A percentile compares a stretch with the other conserved stretches of the same genome.
Conservation (phyloP, 2,329 filamentous ascomycete genomes). For the Fusarium burgessii region DNA sequence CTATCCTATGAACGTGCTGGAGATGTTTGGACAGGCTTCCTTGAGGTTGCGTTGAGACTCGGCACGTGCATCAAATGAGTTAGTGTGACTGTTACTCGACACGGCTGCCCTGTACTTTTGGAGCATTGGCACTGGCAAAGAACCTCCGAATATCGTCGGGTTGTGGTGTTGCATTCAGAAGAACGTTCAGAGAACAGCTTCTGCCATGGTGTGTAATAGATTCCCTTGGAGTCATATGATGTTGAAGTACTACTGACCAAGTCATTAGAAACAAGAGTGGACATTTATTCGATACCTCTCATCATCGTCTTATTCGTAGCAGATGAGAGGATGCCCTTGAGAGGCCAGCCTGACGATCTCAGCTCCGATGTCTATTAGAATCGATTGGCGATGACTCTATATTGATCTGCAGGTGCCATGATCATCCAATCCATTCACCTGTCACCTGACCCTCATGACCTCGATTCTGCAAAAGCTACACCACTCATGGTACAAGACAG, state of each 20-base stretch:
- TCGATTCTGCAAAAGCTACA: background rate
- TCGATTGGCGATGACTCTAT: slow-evolving; percentile 30
- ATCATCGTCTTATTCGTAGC: background rate
- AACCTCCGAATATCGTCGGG: background rate
- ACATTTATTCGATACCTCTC: background rate
- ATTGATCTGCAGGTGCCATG: slow-evolving; percentile 16
- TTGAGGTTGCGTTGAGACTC: too few species aligned
- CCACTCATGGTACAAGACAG: background rate
- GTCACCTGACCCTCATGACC: background rate
- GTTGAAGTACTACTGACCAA: background rate
- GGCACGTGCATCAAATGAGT: background rate
- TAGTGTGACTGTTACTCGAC: background rate
- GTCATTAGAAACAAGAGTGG: background rate
- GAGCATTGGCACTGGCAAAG: background rate
- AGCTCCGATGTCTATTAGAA: slow-evolving; percentile 2
- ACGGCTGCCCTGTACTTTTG: background rate
- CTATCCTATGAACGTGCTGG: background rate
- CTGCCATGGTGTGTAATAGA: background rate
- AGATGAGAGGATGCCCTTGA: background rate
- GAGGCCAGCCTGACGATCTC: background rate
- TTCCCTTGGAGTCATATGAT: background rate
- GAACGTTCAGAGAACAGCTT: background rate
- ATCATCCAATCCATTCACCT: background rate
- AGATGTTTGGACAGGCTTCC: too few species aligned
- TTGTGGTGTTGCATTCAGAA: background rate